Base-by-base conservation (phyloP, 75 land plant species). In the Selaginella moellendorffii region DNA sequence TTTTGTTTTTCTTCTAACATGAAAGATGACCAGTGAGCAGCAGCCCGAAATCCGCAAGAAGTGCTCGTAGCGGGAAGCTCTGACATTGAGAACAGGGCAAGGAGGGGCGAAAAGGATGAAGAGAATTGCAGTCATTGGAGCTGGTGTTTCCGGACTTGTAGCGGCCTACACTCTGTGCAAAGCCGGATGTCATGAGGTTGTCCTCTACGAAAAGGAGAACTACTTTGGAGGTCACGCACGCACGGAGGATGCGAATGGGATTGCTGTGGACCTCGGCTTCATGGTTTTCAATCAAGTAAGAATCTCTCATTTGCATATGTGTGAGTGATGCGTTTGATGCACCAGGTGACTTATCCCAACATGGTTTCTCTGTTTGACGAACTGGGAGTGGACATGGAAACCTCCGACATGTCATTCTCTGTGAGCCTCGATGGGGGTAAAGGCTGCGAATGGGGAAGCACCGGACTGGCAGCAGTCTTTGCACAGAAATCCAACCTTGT, bases 341-440 rank as follows among this genome's bases (percentile, higher is more conserved):
- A n/a, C n/a, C 82, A 90, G 96, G 97, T 92, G 25, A 92, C 97
- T n/a, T 92, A 92, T 52, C 95, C 95, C 30, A 88, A 92, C 46
- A 83, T 84, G 87, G 54, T 92, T 69, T 82, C 74, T 28, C 74
- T 80, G 23, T 95, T 95, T 62, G 86, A 95, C 72, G 81, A 65
- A 21, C 63, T 82, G 19, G 91, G 88, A 46, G 84, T 89, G 54
- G 96, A 89, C 14, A 76, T 95, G 85, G 96, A 95, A 71, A 20
- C 31, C 22, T 86, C 96, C 0, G 96, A 89, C 63, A 95, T 95
- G 99, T 95, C 96, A 10, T 89, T 95, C 70, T 78, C 96, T 0
- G 91, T 95, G 25, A 89, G 96, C 75, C 68, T 89, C 66, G 88
- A 84, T 27, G 72, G 74, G 10, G 90, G 90, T 18, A 65, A 56